A percentile compares a stretch with the other conserved stretches of the same genome.
These are phyloP conservation scores for Plasmodiophora brassicae DNA, from an alignment of 208 protist species.

Conservation along the genomic window DNA sequence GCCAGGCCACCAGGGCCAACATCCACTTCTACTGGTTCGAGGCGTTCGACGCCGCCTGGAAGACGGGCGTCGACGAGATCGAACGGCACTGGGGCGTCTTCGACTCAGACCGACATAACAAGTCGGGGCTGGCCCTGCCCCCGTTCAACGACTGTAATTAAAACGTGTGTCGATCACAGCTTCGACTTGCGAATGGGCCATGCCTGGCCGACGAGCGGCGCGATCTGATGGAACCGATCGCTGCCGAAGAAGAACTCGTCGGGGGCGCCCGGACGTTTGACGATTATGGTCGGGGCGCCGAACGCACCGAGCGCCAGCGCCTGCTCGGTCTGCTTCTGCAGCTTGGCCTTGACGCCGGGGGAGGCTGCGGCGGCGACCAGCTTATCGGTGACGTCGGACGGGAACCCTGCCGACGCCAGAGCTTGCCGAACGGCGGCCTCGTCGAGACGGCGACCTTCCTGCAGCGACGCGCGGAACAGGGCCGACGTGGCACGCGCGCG, in stretches of 20 bases:
- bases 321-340: not conserved
- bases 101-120: not conserved
- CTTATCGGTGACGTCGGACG: not conserved
- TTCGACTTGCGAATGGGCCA: too few species aligned
- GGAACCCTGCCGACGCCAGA: too few species aligned
- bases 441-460: too few species aligned
- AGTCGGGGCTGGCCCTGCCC: not conserved
- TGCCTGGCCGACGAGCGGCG: not conserved
- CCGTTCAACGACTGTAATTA: not conserved
- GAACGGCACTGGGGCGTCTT: constrained; percentile 11
- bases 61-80: not conserved
- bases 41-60: constrained; percentile 4
- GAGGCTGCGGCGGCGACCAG: not conserved
- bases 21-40: constrained; percentile 14
- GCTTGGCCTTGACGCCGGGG: not conserved
- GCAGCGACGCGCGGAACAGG: too few species aligned
- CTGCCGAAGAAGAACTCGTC: not conserved
- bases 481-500: too few species aligned
- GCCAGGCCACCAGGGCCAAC: not conserved
- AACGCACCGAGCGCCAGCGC: not conserved
- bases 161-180: too few species aligned
- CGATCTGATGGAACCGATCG: not conserved
- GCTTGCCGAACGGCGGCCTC: too few species aligned
- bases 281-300: not conserved
- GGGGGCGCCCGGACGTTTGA: not conserved